These are phyloP conservation scores for Erodium texanum DNA, from an alignment of 441 rosid species.

Conservation along the genomic window DNA sequence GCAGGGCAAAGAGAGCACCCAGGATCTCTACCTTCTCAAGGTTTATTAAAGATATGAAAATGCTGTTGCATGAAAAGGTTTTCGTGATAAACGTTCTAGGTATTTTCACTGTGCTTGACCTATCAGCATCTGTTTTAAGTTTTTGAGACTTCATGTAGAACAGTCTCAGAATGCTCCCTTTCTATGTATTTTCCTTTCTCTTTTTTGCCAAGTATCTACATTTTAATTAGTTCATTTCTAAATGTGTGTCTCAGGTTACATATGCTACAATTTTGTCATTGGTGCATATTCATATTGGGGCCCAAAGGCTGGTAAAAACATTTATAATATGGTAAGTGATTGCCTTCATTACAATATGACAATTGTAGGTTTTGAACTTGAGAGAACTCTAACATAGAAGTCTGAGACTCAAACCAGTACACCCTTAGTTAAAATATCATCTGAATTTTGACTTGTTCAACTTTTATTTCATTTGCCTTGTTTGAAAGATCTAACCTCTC, in stretches of 20 bases:
- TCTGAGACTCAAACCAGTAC: background rate
- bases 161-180: background rate
- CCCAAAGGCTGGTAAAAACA: constrained; percentile 84
- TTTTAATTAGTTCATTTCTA: background rate
- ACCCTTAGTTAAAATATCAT: background rate
- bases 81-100: constrained; percentile 80
- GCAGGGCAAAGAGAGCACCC: constrained; percentile 33
- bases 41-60: constrained; percentile 54
- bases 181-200: background rate
- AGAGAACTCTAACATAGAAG: background rate
- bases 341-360: background rate
- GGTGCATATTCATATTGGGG: constrained; percentile 99
- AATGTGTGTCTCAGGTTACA: constrained; percentile 47
- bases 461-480: background rate
- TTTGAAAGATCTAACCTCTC: background rate
- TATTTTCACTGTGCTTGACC: constrained; percentile 19
- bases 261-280: constrained; percentile 76
- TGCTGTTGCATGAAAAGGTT: constrained; percentile 58
- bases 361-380: background rate
- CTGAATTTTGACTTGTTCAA: background rate
- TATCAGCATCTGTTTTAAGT: background rate
- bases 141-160: background rate
- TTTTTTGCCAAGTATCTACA: background rate
- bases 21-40: constrained; percentile 31
- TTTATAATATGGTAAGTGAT: constrained; percentile 60